phyloP scores from a whole-genome alignment of 768 basidiomycete species.

The Hydnomerulius pinastri region DNA sequence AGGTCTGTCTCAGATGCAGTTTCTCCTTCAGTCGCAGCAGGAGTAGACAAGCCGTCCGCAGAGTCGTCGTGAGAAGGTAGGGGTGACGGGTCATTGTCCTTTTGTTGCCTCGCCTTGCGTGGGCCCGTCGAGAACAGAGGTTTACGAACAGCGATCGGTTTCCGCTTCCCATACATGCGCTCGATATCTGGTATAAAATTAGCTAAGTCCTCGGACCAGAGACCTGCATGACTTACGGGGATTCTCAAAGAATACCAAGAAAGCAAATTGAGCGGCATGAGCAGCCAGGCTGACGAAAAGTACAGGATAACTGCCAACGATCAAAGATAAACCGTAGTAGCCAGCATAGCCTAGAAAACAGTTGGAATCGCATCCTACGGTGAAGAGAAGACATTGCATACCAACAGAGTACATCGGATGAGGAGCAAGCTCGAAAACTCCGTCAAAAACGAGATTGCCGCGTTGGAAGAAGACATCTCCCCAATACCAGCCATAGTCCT shows the following conservation, averaged over 20 bases:
- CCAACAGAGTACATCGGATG: constrained; percentile 97
- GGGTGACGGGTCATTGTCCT: constrained; percentile 12
- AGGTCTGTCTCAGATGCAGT: constrained; percentile 72
- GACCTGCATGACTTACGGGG: constrained; percentile 66
- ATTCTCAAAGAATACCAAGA: constrained; percentile 94
- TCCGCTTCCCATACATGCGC: constrained; percentile 89
- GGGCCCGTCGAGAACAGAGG: constrained; percentile 46
- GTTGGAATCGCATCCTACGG: neutral
- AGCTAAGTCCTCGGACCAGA: neutral
- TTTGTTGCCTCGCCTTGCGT: constrained; percentile 13
- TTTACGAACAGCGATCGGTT: constrained; percentile 83
- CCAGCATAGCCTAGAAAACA: constrained; percentile 78
- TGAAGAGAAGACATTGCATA: constrained; percentile 21
- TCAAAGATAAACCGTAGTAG: constrained; percentile 93
- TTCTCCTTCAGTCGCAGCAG: constrained; percentile 70
- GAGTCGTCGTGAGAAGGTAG: constrained; percentile 22
- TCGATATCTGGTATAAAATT: constrained; percentile 69
- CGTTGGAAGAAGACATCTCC: constrained; percentile 92
- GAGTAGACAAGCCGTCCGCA: constrained; percentile 48
- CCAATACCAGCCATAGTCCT: constrained; percentile 99
- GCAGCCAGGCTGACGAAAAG: constrained; percentile 92
- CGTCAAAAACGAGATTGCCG: constrained; percentile 94
- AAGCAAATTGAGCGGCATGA: constrained; percentile 95
- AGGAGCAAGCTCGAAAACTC: constrained; percentile 92
- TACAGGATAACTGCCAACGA: constrained; percentile 86